Evolutionary conservation across 2,329 filamentous ascomycete species (phyloP).

Genomic region (Phaeosphaeria sp.): DNA sequence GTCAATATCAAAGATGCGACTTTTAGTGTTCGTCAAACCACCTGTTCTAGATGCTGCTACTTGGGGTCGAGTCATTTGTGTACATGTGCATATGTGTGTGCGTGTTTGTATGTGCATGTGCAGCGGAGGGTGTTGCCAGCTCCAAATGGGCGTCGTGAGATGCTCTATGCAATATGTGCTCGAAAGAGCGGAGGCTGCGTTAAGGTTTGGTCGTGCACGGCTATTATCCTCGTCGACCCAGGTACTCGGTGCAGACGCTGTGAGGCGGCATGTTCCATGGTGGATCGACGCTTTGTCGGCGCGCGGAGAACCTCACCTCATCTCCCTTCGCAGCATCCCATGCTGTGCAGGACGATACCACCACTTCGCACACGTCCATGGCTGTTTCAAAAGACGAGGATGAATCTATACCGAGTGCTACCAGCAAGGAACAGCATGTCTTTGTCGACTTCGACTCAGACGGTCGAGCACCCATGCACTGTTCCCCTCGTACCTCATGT

Average conservation of each 20-base stretch:
- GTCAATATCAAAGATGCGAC: constrained; percentile 23
- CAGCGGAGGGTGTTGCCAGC: constrained; percentile 16
- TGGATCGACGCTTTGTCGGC: constrained; percentile 5
- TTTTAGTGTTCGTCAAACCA: constrained; percentile 10
- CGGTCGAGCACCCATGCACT: not conserved
- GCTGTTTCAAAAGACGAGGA: not conserved
- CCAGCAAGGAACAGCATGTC: not conserved
- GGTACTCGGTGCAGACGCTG: constrained; percentile 6
- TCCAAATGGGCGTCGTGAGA: constrained; percentile 10
- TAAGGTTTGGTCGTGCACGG: constrained; percentile 35
- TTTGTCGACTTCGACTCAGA: not conserved
- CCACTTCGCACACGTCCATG: not conserved
- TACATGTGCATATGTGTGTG: not conserved
- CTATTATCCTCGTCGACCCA: constrained; percentile 21
- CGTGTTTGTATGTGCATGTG: constrained; percentile 1
- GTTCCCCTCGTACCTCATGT: not conserved
- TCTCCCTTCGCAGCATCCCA: constrained; percentile 1
- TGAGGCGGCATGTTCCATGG: constrained; percentile 13
- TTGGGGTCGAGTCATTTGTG: constrained; percentile 1
- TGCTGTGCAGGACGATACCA: not conserved
- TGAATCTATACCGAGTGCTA: not conserved
- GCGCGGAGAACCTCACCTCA: constrained; percentile 13
- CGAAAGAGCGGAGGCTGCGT: constrained; percentile 37
- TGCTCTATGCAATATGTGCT: constrained; percentile 30
- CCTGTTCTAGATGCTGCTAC: not conserved